phyloP scores from a whole-genome alignment of 495 filamentous ascomycete genomes.

The Daldinia grandis region DNA sequence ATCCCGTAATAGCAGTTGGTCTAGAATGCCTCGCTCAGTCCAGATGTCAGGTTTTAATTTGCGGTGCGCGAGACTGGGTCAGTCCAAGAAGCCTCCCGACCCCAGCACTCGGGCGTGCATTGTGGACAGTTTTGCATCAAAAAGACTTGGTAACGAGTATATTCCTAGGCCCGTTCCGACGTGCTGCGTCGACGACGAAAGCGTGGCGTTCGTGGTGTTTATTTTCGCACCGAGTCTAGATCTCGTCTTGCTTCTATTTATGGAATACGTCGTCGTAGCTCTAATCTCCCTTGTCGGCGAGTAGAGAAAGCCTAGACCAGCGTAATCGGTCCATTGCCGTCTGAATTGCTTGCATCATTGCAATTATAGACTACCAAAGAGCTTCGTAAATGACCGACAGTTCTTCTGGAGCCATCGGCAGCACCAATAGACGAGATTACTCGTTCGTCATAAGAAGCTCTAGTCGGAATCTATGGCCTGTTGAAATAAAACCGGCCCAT shows the following conservation, averaged over 20 bases:
- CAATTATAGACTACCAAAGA: neutral
- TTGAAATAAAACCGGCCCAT: constrained; percentile 13
- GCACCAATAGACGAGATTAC: constrained; percentile 10
- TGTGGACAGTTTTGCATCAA: constrained; percentile 15
- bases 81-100: constrained; percentile 12
- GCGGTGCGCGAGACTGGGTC: constrained; percentile 21
- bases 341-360: constrained; percentile 27
- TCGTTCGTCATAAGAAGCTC: constrained; percentile 9
- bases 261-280: constrained; percentile 17
- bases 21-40: constrained; percentile 43
- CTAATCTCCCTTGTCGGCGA: constrained; percentile 7
- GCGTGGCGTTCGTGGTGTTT: constrained; percentile 13
- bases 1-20: constrained; percentile 19
- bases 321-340: constrained; percentile 30
- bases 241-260: constrained; percentile 35
- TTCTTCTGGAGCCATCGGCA: constrained; percentile 4
- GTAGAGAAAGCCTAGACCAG: constrained; percentile 15
- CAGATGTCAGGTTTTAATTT: constrained; percentile 40
- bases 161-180: constrained; percentile 25
- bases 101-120: neutral
- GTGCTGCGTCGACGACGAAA: constrained; percentile 18
- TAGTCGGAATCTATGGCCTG: neutral
- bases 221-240: constrained; percentile 34
- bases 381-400: constrained; percentile 15
- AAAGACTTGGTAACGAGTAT: constrained; percentile 2